These are phyloP conservation scores for Russula olivacea DNA, from an alignment of 768 basidiomycete genomes.

Conservation along the genomic window DNA sequence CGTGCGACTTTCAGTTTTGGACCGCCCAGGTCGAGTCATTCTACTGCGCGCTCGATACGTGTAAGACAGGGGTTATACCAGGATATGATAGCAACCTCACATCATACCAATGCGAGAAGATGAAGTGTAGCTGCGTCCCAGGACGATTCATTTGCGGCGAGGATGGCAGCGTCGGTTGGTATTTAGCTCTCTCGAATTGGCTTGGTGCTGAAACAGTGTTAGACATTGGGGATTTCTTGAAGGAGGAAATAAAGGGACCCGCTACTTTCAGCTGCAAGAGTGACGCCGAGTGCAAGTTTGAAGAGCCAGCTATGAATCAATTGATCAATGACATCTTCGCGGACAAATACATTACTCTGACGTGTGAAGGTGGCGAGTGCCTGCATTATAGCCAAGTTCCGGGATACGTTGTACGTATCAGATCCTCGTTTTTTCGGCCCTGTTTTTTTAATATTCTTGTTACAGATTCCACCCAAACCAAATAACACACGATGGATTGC, in stretches of 20 bases:
- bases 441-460: neutral
- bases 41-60: conserved; percentile 81
- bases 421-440: neutral
- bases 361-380: conserved; percentile 89
- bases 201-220: neutral
- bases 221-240: conserved; percentile 94
- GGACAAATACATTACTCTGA: conserved; percentile 80
- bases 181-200: neutral
- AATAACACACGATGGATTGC: conserved; percentile 80
- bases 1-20: conserved; percentile 98
- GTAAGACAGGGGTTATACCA: conserved; percentile 42
- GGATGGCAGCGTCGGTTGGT: conserved; percentile 83
- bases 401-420: conserved; percentile 64
- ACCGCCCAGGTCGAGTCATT: conserved; percentile 91
- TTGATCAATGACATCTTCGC: conserved; percentile 93
- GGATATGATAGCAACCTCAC: conserved; percentile 69
- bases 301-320: conserved; percentile 95
- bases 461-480: conserved; percentile 70
- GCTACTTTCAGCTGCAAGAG: conserved; percentile 75
- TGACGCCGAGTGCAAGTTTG: conserved; percentile 76
- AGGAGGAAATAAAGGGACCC: conserved; percentile 85
- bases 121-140: conserved; percentile 91
- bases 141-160: conserved; percentile 94
- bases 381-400: conserved; percentile 91
- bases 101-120: conserved; percentile 71